These are phyloP conservation scores for Cephaloascus fragrans DNA, from an alignment of 805 yeast species.

Conservation along the genomic window DNA sequence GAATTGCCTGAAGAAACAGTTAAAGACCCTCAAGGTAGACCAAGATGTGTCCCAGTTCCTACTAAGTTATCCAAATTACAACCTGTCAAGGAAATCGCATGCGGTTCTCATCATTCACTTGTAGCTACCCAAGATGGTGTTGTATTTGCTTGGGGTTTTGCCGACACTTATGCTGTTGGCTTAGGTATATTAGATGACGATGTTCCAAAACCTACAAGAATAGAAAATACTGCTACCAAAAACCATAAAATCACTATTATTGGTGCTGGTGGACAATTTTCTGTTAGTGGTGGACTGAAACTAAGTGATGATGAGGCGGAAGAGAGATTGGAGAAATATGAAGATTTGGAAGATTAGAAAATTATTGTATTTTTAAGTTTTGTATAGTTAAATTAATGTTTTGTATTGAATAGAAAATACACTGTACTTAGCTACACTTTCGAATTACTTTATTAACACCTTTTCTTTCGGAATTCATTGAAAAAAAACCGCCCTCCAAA, in stretches of 20 bases:
- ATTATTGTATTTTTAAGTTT: too few species aligned
- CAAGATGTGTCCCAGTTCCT: constrained; percentile 82
- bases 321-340: constrained; percentile 40
- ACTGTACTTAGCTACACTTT: too few species aligned
- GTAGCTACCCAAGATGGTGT: constrained; percentile 81
- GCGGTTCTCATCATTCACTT: constrained; percentile 89
- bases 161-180: constrained; percentile 94
- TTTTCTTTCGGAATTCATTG: too few species aligned
- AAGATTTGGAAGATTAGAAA: constrained; percentile 33
- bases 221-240: constrained; percentile 89
- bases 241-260: constrained; percentile 58
- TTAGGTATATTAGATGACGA: constrained; percentile 81
- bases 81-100: constrained; percentile 40
- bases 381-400: too few species aligned
- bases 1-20: constrained; percentile 66
- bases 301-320: constrained; percentile 40
- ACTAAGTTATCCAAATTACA: constrained; percentile 43
- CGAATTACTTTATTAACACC: too few species aligned
- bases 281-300: constrained; percentile 76
- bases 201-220: constrained; percentile 79
- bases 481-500: too few species aligned
- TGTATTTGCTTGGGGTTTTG: constrained; percentile 95
- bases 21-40: constrained; percentile 68
- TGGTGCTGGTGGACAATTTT: constrained; percentile 97
- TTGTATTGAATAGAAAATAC: too few species aligned